Base-by-base conservation (phyloP, 192 early-diverging fungal species). In the Linnemannia zychae region DNA sequence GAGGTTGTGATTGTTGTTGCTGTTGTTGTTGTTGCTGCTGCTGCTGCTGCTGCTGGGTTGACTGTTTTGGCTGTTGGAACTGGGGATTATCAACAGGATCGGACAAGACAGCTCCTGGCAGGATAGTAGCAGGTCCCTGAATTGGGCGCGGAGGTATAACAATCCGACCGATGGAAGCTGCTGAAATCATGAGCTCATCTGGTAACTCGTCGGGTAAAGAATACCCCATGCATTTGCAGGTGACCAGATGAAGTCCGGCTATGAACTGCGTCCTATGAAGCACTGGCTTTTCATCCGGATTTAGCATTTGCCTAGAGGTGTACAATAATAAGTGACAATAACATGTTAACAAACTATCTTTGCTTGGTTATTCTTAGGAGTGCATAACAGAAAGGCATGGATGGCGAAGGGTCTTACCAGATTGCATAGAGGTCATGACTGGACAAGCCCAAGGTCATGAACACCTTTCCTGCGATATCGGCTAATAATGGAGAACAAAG, bases 381-480 rank as follows among this genome's bases (percentile, higher is more conserved):
- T 44, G 40, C 40, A 5, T 2, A 6, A n/a, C 6, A 17, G 0
- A n/a, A 1, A 22, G 1, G 20, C 12, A 63, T 9, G 9, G 9
- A 16, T 2, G 24, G 28, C 57, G 4, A 31, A 13, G 24, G 28
- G 0, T 47, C 40, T 68, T 68, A 85, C 83, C 73, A 76, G 0
- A 85, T 72, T 18, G 72, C 72, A 74, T 34, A 33, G 0, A 85
- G 77, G 49, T 85, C 73, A 4, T 47, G 40, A 24, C 65, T 76
- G 31, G 18, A 44, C 13, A 85, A 70, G 0, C 83, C 83, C 5
- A 85, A 73, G 1, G 83, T 85, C 83, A 85, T 85, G 37, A 72
- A 85, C 20, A 85, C 83, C 50, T 85, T 85, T 28, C 74, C 77
- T 24, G 83, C 83, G 60, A 85, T 85, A 24, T 85, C 83, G 17